A percentile compares a stretch with the other conserved stretches of the same genome.
phyloP scores from a whole-genome alignment of 352 stramenopile species.

The Ophiocytium majus region DNA sequence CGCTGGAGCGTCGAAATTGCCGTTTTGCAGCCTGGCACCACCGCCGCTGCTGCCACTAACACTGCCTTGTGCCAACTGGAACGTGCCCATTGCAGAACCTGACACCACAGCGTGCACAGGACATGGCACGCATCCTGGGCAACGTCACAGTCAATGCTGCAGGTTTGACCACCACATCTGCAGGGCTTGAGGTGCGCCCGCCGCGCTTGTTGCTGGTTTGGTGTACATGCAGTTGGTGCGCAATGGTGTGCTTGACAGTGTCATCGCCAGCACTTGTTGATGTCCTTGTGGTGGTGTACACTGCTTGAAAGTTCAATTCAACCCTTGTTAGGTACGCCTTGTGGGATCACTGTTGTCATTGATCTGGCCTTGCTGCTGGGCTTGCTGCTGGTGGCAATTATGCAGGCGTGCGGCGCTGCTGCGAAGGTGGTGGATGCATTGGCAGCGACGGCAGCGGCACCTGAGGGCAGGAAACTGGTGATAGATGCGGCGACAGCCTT shows the following conservation, averaged over 20 bases:
- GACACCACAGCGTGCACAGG: slow-evolving; percentile 48
- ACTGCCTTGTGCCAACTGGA: background rate
- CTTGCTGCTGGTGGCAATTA: background rate
- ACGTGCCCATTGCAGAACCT: slow-evolving; percentile 17
- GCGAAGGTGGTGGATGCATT: slow-evolving; percentile 29
- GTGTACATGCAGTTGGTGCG: background rate
- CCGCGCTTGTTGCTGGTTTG: background rate
- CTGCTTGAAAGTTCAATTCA: too few relatives aligned
- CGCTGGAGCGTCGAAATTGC: background rate
- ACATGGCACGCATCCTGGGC: slow-evolving; percentile 49
- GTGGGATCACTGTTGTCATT: too few relatives aligned
- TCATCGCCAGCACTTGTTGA: background rate
- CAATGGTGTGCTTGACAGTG: background rate
- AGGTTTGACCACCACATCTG: slow-evolving; percentile 21
- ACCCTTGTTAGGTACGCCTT: too few relatives aligned
- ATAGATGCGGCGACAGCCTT: slow-evolving; percentile 35
- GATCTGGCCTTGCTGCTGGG: background rate
- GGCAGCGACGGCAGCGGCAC: slow-evolving; percentile 33
- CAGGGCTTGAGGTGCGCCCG: slow-evolving; percentile 13
- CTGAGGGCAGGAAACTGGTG: slow-evolving; percentile 44
- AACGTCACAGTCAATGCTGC: slow-evolving; percentile 46
- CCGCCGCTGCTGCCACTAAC: too few relatives aligned
- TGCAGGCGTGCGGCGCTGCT: slow-evolving; percentile 28
- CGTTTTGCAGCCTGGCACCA: too few relatives aligned
- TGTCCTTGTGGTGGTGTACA: background rate